Percentiles rank a stretch among this genome's conserved stretches.
Conservation (phyloP, 1,139 yeast genomes). For the Scheffersomyces quercinus region DNA sequence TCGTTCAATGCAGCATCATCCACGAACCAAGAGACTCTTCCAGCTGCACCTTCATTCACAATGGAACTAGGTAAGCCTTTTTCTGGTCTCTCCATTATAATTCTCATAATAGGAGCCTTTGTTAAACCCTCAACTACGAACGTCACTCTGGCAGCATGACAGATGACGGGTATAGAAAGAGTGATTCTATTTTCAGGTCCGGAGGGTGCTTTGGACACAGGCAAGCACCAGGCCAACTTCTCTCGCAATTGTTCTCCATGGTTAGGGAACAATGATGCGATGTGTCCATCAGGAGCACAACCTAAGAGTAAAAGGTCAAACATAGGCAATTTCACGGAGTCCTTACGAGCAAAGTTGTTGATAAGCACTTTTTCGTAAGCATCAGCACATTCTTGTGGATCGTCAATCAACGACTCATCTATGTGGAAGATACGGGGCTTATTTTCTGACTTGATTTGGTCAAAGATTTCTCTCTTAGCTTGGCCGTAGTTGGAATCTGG, state of each 20-base stretch:
- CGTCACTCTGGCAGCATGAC: conserved; percentile 90
- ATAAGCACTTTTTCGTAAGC: conserved; percentile 83
- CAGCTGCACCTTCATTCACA: conserved; percentile 95
- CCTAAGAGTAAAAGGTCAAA: conserved; percentile 89
- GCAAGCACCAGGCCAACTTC: conserved; percentile 93
- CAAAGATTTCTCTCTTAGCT: conserved; percentile 80
- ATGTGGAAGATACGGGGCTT: conserved; percentile 80
- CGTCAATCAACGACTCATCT: conserved; percentile 71
- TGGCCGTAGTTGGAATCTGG: conserved; percentile 87
- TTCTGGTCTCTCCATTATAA: conserved; percentile 96
- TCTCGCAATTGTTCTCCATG: conserved; percentile 84
- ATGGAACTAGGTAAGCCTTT: conserved; percentile 93
- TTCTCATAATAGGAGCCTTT: conserved; percentile 89
- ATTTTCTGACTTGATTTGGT: conserved; percentile 53
- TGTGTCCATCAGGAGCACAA: conserved; percentile 98
- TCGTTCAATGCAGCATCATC: conserved; percentile 93
- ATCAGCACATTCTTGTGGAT: conserved; percentile 95
- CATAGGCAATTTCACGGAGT: conserved; percentile 91
- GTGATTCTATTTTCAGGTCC: conserved; percentile 90
- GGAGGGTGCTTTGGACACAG: conserved; percentile 88
- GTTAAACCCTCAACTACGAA: conserved; percentile 96
- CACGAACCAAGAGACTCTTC: conserved; percentile 96
- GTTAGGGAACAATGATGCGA: conserved; percentile 92
- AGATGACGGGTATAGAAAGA: conserved; percentile 88
- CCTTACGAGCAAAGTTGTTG: conserved; percentile 92